These are phyloP conservation scores for Millerozyma acaciae DNA, from an alignment of 805 yeast genomes.

Conservation along the genomic window DNA sequence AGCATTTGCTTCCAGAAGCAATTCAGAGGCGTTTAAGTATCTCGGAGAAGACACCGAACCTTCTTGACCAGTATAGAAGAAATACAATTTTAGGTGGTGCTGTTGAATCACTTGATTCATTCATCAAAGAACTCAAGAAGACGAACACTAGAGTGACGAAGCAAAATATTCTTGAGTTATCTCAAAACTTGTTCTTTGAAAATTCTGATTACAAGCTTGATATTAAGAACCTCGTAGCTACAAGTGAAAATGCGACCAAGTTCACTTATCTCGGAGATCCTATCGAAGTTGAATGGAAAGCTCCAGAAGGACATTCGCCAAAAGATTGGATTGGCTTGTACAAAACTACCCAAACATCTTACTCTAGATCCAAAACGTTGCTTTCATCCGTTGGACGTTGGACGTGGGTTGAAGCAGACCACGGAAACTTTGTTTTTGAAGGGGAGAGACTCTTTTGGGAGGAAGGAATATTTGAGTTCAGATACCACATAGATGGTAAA, in stretches of 20 bases:
- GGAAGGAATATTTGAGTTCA: conserved; percentile 67
- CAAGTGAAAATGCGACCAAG: conserved; percentile 5
- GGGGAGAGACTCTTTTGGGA: conserved; percentile 54
- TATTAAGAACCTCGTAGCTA: conserved; percentile 18
- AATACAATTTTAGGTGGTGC: conserved; percentile 35
- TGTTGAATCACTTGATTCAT: conserved; percentile 44
- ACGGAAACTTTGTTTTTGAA: conserved; percentile 49
- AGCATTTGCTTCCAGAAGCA: conserved; percentile 38
- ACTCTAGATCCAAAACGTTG: conserved; percentile 51
- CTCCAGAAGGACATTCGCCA: conserved; percentile 45
- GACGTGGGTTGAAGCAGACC: conserved; percentile 39
- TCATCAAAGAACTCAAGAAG: conserved; percentile 37
- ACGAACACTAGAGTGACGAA: conserved; percentile 31
- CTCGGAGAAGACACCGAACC: conserved; percentile 11
- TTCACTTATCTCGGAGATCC: conserved; percentile 46
- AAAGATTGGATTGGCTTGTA: conserved; percentile 80
- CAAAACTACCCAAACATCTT: conserved; percentile 55
- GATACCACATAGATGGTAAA: conserved; percentile 63
- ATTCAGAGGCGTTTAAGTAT: conserved; percentile 29
- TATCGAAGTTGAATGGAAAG: conserved; percentile 50
- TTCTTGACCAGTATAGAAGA: conserved; percentile 26
- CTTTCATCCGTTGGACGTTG: conserved; percentile 67
- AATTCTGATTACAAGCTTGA: conserved; percentile 30
- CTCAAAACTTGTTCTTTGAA: conserved; percentile 37
- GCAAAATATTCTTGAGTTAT: conserved; percentile 33